Conservation (phyloP, 148 eudicot species). For the Silene latifolia region DNA sequence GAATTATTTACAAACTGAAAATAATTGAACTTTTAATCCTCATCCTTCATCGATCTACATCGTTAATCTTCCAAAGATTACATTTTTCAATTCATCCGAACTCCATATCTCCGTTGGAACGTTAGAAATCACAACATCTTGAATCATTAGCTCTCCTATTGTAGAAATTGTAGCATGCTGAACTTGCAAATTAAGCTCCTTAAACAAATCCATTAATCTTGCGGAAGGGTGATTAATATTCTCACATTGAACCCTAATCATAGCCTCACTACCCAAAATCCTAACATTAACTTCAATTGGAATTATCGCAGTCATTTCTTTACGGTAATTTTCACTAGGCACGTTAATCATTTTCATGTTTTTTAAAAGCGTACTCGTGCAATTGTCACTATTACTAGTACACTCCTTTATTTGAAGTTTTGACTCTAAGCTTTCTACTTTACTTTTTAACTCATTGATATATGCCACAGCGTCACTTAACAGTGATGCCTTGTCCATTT, state of each 20-base stretch:
- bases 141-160: slow-evolving; percentile 62
- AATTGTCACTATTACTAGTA: background rate
- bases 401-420: slow-evolving; percentile 16
- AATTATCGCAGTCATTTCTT: background rate
- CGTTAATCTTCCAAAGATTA: slow-evolving; percentile 33
- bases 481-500: slow-evolving; percentile 91
- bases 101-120: slow-evolving; percentile 32
- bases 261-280: slow-evolving; percentile 52
- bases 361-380: background rate
- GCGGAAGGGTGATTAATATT: slow-evolving; percentile 53
- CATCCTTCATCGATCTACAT: background rate
- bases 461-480: slow-evolving; percentile 72
- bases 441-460: slow-evolving; percentile 55
- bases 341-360: slow-evolving; percentile 14
- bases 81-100: slow-evolving; percentile 37
- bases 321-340: slow-evolving; percentile 22
- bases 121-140: slow-evolving; percentile 57
- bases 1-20: too few relatives aligned
- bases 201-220: slow-evolving; percentile 58
- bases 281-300: slow-evolving; percentile 48
- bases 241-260: slow-evolving; percentile 65
- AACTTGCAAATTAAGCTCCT: slow-evolving; percentile 52
- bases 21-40: too few relatives aligned
- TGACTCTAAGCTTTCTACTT: slow-evolving; percentile 38
- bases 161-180: slow-evolving; percentile 70